Conservation (phyloP, 371 early-diverging fungal genomes). For the Lichtheimia ornata region DNA sequence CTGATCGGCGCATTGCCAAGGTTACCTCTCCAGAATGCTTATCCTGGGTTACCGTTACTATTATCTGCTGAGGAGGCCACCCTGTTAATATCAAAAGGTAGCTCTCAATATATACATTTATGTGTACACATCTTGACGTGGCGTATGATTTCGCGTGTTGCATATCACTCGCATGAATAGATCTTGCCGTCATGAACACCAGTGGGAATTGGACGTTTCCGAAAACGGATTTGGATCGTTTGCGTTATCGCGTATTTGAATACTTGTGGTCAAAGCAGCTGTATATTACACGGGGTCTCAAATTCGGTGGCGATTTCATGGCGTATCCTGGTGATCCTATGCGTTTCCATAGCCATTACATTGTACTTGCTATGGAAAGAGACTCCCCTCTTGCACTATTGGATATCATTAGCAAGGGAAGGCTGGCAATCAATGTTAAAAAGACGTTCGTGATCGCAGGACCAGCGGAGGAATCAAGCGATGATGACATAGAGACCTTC, state of each 20-base stretch:
- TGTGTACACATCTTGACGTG: background rate
- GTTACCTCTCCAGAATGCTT: conserved; percentile 58
- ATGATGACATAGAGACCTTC: conserved; percentile 15
- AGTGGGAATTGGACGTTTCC: conserved; percentile 29
- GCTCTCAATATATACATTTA: background rate
- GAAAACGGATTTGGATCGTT: conserved; percentile 20
- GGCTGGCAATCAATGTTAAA: conserved; percentile 57
- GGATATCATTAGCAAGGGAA: conserved; percentile 50
- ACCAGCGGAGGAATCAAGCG: background rate
- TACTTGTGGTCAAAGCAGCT: conserved; percentile 55
- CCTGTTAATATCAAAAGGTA: conserved; percentile 44
- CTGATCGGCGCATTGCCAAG: conserved; percentile 55
- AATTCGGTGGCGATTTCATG: conserved; percentile 70
- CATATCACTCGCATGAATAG: background rate
- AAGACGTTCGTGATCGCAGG: conserved; percentile 50
- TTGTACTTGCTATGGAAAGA: conserved; percentile 26
- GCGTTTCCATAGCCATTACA: conserved; percentile 56
- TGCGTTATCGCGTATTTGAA: conserved; percentile 43
- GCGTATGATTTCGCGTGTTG: conserved; percentile 8
- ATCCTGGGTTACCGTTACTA: conserved; percentile 52
- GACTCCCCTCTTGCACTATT: conserved; percentile 7
- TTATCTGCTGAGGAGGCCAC: conserved; percentile 58
- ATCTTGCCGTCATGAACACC: background rate
- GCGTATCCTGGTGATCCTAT: conserved; percentile 61
- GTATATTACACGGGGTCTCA: conserved; percentile 56